Evolutionary conservation across 192 early-diverging fungal genomes (phyloP), one percentile per base, ranked within the genome.

Genomic region (Ramicandelaber brevisporus): DNA sequence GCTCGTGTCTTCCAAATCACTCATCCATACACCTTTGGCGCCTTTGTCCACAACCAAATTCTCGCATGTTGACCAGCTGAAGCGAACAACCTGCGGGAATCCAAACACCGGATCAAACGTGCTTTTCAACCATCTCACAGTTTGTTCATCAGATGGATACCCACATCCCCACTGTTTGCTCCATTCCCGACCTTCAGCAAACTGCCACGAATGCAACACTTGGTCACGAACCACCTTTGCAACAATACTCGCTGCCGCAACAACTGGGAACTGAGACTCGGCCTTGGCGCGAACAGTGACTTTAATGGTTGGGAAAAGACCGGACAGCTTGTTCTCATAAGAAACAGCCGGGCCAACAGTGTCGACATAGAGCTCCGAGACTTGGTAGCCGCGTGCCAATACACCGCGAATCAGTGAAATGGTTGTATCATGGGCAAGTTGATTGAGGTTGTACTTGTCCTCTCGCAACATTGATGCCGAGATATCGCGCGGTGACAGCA

Each of bases 221-320:
- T 37, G 41, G 11, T 64, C 61, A 1, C 61, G 27, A 4, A 41
- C 37, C 12, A 78, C 78, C 50, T 99, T 99, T 14, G 93, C 93
- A 44, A 71, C 82, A 21, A 99, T 89, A 60, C 73, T 78, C 0
- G 93, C 93, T 1, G 85, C 89, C 37, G 77, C 79, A 13, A 99
- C 93, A 22, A 87, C 77, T 2, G 93, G 86, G 47, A 68, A 99
- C 28, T 76, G 47, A 10, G 68, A 59, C 57, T 99, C 93, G 2
- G 93, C 93, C 37, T 93, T 92, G 27, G 88, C 89, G 2, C 76
- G 68, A 7, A 99, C 89, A 0, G 68, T 74, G 19, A 99, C 73
- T 1, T 57, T 36, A 16, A 86, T 64, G 0, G 49, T 53, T 0
- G 84, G 86, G 37, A 99, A 96, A 4, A 68, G 26, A 7, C 41